A percentile compares a stretch with the other conserved stretches of the same genome.
Evolutionary conservation across 1,284 basidiomycete species (phyloP).

Genomic region (Farysia itapuensis): DNA sequence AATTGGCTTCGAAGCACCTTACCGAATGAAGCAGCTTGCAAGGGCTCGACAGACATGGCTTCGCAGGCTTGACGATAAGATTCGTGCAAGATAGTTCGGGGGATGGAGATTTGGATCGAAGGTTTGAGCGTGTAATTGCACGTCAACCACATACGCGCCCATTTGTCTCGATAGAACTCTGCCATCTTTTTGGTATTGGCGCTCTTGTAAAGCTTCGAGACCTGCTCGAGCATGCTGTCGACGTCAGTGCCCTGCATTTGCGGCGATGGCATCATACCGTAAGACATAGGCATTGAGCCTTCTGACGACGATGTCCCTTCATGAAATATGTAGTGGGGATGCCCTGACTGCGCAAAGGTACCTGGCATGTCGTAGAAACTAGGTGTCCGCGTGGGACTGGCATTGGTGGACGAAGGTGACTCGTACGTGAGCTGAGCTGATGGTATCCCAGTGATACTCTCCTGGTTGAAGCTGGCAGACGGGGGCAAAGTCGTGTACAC

Average conservation of each 20-base stretch:
- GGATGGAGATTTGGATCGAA: slow-evolving; percentile 42
- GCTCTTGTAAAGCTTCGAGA: slow-evolving; percentile 34
- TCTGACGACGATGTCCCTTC: neutral
- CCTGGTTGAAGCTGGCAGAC: neutral
- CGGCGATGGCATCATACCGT: slow-evolving; percentile 11
- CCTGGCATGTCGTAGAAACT: neutral
- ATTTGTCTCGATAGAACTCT: slow-evolving; percentile 42
- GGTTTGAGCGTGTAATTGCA: slow-evolving; percentile 43
- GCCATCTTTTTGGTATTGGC: slow-evolving; percentile 44
- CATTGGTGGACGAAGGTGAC: neutral
- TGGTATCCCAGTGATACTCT: neutral
- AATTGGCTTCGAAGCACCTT: slow-evolving; percentile 41
- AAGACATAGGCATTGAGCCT: neutral
- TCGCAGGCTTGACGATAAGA: slow-evolving; percentile 40
- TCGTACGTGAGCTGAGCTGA: neutral
- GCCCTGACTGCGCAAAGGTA: neutral
- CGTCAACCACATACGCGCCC: slow-evolving; percentile 41
- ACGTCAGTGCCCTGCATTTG: slow-evolving; percentile 29
- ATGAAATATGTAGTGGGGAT: neutral
- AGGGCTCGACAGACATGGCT: slow-evolving; percentile 27
- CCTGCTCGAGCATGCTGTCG: slow-evolving; percentile 30
- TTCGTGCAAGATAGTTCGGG: slow-evolving; percentile 38
- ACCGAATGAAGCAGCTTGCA: slow-evolving; percentile 39
- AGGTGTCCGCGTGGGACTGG: neutral
- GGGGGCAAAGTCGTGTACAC: neutral